Base-by-base conservation (phyloP, 1,139 yeast species). In the Hyphopichia buzzinii region DNA sequence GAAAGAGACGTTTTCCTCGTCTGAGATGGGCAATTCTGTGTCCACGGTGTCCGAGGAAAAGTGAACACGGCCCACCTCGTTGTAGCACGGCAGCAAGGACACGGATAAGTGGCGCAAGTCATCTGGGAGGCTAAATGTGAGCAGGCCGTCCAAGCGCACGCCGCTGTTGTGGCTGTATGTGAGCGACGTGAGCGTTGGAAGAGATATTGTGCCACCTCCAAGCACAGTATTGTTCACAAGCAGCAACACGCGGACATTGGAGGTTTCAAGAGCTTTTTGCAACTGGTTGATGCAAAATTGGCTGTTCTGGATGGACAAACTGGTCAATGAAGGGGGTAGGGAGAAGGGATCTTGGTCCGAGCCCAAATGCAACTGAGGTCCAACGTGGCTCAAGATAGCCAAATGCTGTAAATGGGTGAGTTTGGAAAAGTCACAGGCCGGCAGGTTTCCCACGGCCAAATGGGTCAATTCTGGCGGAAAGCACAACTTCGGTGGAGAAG, bases 371-470 rank as follows among this genome's bases (percentile, higher is more conserved):
- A 29, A 19, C 13, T 17, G 31, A 12, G 5, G 17, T 4, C 22
- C 21, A n/a, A 4, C 22, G 13, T 29, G 31, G 13, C 24, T 19
- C 8, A 19, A 19, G 12, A 29, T 17, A 4, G 31, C 12, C 21
- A 29, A 29, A 3, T 7, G 15, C 3, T 3, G 19, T 19, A 29
- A 29, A 12, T n/a, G 3, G 6, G 17, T 13, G 14, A 29, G 21
- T 17, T 19, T 10, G 8, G 24, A 17, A 12, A 29, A 29, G 21
- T 29, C 24, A 15, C 17, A 21, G 22, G 26, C 22, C 3, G 16
- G 5, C 4, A 32, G 29, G 21, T 32, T 32, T 10, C 34, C 34
- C 3, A 32, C 15, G 7, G 26, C n/a, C 10, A 32, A 19, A 10
- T 19, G 23, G 23, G 6, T 6, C 8, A 19, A 10, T 10, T 19